phyloP scores from a whole-genome alignment of 345 rosid genomes.

The Jatropha curcas region DNA sequence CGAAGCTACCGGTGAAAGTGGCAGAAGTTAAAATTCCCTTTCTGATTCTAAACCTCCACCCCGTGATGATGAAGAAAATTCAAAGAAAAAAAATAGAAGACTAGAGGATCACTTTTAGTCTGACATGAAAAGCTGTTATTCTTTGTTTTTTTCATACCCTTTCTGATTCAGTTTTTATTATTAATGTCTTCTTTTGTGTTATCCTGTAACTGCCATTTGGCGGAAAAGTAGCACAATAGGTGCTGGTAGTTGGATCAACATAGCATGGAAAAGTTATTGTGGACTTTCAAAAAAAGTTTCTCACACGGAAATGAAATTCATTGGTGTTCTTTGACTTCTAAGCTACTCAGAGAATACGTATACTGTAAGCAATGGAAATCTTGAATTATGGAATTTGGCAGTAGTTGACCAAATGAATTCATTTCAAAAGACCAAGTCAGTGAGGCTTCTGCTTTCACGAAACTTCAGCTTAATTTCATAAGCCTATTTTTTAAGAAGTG shows the following conservation, averaged over 20 bases:
- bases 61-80: neutral
- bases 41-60: neutral
- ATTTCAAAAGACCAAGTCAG: neutral
- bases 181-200: neutral
- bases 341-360: no score
- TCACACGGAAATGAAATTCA: conserved; percentile 5
- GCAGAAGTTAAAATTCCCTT: neutral
- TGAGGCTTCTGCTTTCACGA: no score
- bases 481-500: no score
- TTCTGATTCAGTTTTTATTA: neutral
- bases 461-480: no score
- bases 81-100: neutral
- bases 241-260: conserved; percentile 14
- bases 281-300: neutral
- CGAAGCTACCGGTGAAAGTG: conserved; percentile 32
- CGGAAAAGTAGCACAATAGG: neutral
- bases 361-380: no score
- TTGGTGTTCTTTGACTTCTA: neutral
- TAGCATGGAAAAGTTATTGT: neutral
- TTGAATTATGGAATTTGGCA: neutral
- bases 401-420: neutral
- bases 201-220: neutral
- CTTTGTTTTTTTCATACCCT: neutral
- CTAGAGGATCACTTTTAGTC: neutral
- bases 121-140: neutral